Base-by-base conservation (phyloP, 1,139 yeast genomes). In the Magnusiomyces paraingens region DNA sequence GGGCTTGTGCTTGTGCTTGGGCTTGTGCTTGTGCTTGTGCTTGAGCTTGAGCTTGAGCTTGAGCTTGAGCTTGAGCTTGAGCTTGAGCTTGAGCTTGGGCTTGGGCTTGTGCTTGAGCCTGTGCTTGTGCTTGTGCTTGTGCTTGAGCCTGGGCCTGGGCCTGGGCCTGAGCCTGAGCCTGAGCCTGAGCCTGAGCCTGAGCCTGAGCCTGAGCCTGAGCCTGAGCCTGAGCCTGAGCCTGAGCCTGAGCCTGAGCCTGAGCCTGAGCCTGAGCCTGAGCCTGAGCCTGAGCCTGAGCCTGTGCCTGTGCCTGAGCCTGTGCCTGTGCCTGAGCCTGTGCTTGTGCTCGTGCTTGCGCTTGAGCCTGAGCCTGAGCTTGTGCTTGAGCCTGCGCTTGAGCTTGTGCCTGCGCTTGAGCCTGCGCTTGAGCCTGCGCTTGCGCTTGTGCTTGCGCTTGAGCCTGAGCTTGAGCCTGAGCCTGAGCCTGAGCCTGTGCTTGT, bases 1-100 rank as follows among this genome's bases (percentile, higher is more conserved):
- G 48, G 6, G 21, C 39, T 21, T 26, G 48, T 20, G 36, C 38
- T n/a, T 44, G 48, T 3, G 36, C 48, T 18, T 17, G 52, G 32
- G 50, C 43, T 20, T 47, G 43, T 35, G 50, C 20, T 32, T 47
- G 50, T 15, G 36, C 41, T 36, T 48, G 51, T 40, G 50, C 43
- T 10, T 44, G 48, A 4, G 36, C 17, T 32, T 44, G 48, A 3
- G 18, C 36, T 44, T 44, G 48, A 4, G 39, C 12, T 22, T 26
- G 48, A 4, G 36, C 17, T n/a, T 44, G 48, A 4, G 32, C 36
- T 18, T 17, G 52, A 35, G 51, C 47, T n/a, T 47, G 43, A 29
- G 44, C 20, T 32, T 47, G 50, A 10, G 36, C 41, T 20, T 48
- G 51, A 4, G 51, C 47, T n/a, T 42, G 46, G 6, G 26, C 14